These are phyloP conservation scores for Isabelozyma pseudorhagii DNA, from an alignment of 805 yeast species.

Conservation along the genomic window DNA sequence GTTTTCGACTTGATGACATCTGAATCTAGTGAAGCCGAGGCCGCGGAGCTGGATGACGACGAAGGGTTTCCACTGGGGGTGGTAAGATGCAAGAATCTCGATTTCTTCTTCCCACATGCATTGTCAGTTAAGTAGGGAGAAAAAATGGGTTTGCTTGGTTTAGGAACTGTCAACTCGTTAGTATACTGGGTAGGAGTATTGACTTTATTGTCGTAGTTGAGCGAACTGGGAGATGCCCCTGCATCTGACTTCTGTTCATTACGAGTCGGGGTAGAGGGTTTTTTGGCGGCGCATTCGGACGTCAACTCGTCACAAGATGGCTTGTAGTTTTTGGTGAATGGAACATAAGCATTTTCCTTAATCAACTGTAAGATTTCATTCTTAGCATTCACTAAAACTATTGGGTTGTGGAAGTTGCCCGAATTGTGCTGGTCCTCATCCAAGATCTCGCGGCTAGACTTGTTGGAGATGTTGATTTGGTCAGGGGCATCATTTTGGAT, in stretches of 20 bases:
- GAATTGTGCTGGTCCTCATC: slow-evolving; percentile 6
- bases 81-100: slow-evolving; percentile 5
- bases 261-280: background rate
- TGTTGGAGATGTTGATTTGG: slow-evolving; percentile 48
- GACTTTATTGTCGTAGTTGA: background rate
- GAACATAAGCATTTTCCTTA: slow-evolving; percentile 31
- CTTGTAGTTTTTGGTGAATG: slow-evolving; percentile 10
- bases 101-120: background rate
- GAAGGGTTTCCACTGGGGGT: background rate
- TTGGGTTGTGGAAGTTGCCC: slow-evolving; percentile 23
- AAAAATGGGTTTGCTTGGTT: background rate
- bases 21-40: background rate
- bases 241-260: background rate
- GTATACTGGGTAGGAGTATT: background rate
- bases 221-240: background rate
- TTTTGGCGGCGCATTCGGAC: background rate
- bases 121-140: background rate
- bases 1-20: background rate
- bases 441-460: slow-evolving; percentile 26
- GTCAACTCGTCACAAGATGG: background rate
- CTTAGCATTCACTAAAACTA: slow-evolving; percentile 23
- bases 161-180: background rate
- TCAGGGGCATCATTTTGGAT: slow-evolving; percentile 40
- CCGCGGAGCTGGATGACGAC: slow-evolving; percentile 1
- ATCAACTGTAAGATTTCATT: slow-evolving; percentile 29